Evolutionary conservation across 345 rosid species (phyloP).

Genomic region (Tarenaya hassleriana): DNA sequence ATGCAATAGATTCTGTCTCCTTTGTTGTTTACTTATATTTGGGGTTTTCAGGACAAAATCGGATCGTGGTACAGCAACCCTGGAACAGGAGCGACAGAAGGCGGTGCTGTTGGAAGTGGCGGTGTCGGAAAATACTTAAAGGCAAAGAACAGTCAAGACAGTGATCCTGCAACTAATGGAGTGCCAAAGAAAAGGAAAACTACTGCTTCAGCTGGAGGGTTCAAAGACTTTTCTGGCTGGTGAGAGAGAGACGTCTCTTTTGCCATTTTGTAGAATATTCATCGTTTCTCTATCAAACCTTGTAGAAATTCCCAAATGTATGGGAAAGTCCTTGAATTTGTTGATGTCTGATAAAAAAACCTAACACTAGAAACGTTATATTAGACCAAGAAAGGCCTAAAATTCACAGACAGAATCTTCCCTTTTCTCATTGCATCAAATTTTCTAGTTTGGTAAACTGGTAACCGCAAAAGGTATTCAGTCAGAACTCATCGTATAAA

Average conservation of each 20-base stretch:
- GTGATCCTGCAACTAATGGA: slow-evolving; percentile 29
- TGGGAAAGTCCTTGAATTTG: too few species aligned
- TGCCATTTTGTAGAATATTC: too few species aligned
- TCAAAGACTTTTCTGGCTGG: slow-evolving; percentile 79
- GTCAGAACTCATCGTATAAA: too few species aligned
- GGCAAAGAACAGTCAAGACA: slow-evolving; percentile 39
- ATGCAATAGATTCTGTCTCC: slow-evolving; percentile 4
- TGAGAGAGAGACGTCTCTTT: slow-evolving; percentile 29
- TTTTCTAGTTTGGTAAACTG: too few species aligned
- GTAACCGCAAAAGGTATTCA: too few species aligned
- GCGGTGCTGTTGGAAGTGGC: slow-evolving; percentile 38
- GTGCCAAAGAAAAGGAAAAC: slow-evolving; percentile 63
- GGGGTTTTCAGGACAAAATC: slow-evolving; percentile 51
- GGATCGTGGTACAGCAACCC: slow-evolving; percentile 97
- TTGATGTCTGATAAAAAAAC: too few species aligned
- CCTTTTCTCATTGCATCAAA: too few species aligned
- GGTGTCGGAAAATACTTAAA: slow-evolving; percentile 79
- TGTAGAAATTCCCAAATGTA: too few species aligned
- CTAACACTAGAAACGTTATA: too few species aligned
- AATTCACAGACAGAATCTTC: too few species aligned
- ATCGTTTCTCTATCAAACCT: too few species aligned
- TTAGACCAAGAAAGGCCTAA: too few species aligned
- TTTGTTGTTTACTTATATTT: not conserved
- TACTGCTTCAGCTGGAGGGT: slow-evolving; percentile 42
- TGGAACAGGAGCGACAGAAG: slow-evolving; percentile 51